Conservation (phyloP, 2,329 filamentous ascomycete species). For the Remersonia thermophila region DNA sequence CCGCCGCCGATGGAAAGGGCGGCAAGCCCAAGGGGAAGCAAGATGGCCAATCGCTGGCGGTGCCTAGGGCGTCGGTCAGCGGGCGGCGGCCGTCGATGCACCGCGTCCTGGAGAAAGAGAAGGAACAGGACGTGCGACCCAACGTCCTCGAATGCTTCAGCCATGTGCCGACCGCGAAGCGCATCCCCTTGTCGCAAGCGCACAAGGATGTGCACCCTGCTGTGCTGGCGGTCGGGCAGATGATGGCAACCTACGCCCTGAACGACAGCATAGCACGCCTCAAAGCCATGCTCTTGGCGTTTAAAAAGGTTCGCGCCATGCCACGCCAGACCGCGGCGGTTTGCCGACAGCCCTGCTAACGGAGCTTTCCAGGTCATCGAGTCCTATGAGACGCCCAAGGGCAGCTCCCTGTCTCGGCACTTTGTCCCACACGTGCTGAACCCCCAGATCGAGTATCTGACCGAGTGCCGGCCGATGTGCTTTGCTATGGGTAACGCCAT, state of each 20-base stretch:
- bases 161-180: constrained; percentile 60
- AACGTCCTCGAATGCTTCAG: constrained; percentile 64
- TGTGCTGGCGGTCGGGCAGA: constrained; percentile 72
- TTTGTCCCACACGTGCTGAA: constrained; percentile 84
- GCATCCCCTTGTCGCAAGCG: constrained; percentile 43
- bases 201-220: constrained; percentile 75
- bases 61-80: constrained; percentile 21
- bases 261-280: constrained; percentile 82
- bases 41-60: constrained; percentile 26
- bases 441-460: constrained; percentile 89
- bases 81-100: constrained; percentile 23
- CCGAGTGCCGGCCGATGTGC: constrained; percentile 86
- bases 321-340: accelerated
- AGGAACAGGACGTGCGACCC: constrained; percentile 47
- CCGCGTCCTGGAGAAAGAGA: constrained; percentile 36
- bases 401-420: constrained; percentile 77
- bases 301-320: constrained; percentile 59
- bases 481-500: constrained; percentile 97
- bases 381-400: constrained; percentile 79
- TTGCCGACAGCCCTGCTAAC: constrained; percentile 3
- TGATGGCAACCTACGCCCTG: constrained; percentile 79
- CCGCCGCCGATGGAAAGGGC: constrained; percentile 31
- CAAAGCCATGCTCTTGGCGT: constrained; percentile 75
- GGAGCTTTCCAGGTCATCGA: constrained; percentile 60
- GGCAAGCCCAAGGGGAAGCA: constrained; percentile 36